Conservation (phyloP, 1,284 basidiomycete genomes). For the Tausonia pullulans region DNA sequence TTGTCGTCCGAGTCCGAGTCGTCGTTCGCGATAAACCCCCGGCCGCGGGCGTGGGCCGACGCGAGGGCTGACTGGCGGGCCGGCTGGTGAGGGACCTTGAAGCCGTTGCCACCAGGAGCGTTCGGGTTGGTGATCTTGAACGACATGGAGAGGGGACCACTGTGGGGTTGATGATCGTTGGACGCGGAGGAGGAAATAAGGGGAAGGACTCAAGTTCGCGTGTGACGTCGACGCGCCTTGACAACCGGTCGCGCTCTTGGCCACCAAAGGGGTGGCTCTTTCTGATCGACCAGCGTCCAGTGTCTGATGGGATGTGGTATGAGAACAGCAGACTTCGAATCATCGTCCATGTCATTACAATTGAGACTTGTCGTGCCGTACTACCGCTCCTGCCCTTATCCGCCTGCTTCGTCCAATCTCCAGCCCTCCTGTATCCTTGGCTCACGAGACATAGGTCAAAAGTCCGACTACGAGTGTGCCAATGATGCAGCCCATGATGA, state of each 20-base stretch:
- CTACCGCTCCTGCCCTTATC: neutral
- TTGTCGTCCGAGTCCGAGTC: neutral
- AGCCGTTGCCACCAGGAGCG: neutral
- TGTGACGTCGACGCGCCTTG: no score
- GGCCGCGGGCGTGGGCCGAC: slow-evolving; percentile 15
- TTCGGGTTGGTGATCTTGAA: slow-evolving; percentile 4
- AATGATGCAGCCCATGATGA: slow-evolving; percentile 78
- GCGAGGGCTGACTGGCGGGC: slow-evolving; percentile 4
- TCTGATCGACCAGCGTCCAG: no score
- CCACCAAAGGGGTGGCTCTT: no score
- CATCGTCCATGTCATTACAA: no score
- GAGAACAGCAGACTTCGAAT: no score
- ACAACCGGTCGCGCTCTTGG: no score
- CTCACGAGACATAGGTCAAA: slow-evolving; percentile 5
- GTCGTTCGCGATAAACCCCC: neutral
- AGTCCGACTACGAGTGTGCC: slow-evolving; percentile 34
- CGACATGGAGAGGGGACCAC: neutral
- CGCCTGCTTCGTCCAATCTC: neutral
- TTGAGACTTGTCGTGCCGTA: neutral
- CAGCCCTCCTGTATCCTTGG: neutral
- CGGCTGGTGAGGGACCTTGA: neutral
- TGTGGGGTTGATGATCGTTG: neutral
- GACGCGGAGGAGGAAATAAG: neutral
- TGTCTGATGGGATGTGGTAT: no score
- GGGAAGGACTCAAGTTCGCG: neutral